A percentile compares a stretch with the other conserved stretches of the same genome.
phyloP scores from a whole-genome alignment of 2,329 filamentous ascomycete species.

The Penicillium sp. region DNA sequence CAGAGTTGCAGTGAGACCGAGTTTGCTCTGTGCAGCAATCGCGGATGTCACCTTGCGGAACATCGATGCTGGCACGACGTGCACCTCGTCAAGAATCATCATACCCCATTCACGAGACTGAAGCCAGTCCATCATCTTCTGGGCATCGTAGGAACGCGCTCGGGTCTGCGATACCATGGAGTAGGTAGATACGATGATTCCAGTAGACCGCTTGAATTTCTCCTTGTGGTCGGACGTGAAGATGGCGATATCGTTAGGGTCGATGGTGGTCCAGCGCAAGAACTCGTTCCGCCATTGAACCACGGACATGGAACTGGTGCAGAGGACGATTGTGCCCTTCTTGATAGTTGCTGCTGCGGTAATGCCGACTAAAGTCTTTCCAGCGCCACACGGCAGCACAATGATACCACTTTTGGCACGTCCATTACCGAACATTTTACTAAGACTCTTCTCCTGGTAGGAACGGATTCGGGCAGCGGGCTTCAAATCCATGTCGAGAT shows the following conservation, averaged over 20 bases:
- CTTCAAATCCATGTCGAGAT: constrained; percentile 90
- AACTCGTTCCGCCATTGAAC: constrained; percentile 97
- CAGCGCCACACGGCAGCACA: constrained; percentile 90
- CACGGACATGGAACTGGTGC: constrained; percentile 96
- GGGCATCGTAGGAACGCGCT: constrained; percentile 81
- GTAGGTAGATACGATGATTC: constrained; percentile 96
- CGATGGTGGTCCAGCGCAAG: constrained; percentile 97
- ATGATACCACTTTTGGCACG: constrained; percentile 97
- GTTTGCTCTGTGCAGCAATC: constrained; percentile 91
- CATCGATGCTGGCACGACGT: constrained; percentile 94
- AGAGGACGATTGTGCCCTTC: constrained; percentile 91
- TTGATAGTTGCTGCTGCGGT: constrained; percentile 97
- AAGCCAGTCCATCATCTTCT: constrained; percentile 97
- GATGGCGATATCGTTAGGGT: constrained; percentile 85
- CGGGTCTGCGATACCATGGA: constrained; percentile 96
- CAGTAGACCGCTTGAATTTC: constrained; percentile 78
- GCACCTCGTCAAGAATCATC: constrained; percentile 95
- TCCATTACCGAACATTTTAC: constrained; percentile 99
- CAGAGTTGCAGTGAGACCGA: constrained; percentile 88
- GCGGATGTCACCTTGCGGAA: constrained; percentile 90
- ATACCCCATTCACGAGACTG: constrained; percentile 88
- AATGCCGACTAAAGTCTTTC: constrained; percentile 96
- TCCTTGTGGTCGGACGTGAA: constrained; percentile 94
- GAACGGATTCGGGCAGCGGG: constrained; percentile 27
- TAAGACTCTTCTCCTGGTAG: constrained; percentile 95